Conservation (phyloP, 2,329 filamentous ascomycete genomes). For the Colletotrichum sp. region DNA sequence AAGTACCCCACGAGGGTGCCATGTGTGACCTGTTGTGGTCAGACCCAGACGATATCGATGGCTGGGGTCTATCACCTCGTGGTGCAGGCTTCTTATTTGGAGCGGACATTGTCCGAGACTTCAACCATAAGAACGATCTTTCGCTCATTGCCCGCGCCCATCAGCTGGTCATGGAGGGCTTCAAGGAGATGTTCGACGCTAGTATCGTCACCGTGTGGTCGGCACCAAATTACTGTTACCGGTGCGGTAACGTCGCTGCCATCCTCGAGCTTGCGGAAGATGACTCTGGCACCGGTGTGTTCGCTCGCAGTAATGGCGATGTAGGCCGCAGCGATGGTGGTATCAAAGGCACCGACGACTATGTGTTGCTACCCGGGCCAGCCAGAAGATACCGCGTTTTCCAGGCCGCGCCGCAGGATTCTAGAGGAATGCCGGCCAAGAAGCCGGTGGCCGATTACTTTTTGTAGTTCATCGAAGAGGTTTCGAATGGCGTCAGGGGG, state of each 20-base stretch:
- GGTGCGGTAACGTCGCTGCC: constrained; percentile 93
- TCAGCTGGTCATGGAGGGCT: constrained; percentile 98
- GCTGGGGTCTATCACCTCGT: constrained; percentile 92
- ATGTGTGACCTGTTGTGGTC: constrained; percentile 99
- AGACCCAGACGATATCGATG: constrained; percentile 96
- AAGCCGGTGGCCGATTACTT: constrained; percentile 99
- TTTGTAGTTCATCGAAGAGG: constrained; percentile 52
- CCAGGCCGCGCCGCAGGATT: constrained; percentile 95
- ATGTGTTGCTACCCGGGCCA: constrained; percentile 61
- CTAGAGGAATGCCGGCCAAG: constrained; percentile 96
- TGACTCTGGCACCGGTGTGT: constrained; percentile 73
- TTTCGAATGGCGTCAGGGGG: not conserved
- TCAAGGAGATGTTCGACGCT: constrained; percentile 98
- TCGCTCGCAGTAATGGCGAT: constrained; percentile 75
- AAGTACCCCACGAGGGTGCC: constrained; percentile 96
- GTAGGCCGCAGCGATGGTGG: constrained; percentile 61
- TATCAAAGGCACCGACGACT: constrained; percentile 28
- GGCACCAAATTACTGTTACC: constrained; percentile 95
- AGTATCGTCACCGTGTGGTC: constrained; percentile 99
- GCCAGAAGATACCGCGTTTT: constrained; percentile 94
- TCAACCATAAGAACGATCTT: constrained; percentile 94
- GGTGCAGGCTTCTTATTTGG: constrained; percentile 97
- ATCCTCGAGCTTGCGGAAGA: constrained; percentile 94
- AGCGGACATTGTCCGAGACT: constrained; percentile 91
- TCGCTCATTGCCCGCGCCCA: constrained; percentile 92